phyloP scores from a whole-genome alignment of 1,284 basidiomycete species.

The Marasmius oreades region DNA sequence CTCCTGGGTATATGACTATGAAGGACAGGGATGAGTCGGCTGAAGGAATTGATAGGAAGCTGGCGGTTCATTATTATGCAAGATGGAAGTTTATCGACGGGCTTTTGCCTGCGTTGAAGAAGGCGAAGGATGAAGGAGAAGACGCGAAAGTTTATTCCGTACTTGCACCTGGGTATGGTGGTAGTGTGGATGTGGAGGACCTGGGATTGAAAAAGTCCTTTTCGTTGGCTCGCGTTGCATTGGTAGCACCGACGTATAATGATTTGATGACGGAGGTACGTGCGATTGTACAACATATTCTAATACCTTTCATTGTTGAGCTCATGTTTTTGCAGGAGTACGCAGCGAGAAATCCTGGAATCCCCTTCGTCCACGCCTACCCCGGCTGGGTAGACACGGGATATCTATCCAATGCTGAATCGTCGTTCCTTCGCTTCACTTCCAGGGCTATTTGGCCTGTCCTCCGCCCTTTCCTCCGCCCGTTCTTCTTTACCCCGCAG shows the following conservation, averaged over 20 bases:
- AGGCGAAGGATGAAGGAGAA: constrained; percentile 24
- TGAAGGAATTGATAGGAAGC: constrained; percentile 25
- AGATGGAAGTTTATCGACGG: constrained; percentile 24
- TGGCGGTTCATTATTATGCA: constrained; percentile 20
- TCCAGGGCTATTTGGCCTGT: not conserved
- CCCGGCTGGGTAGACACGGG: constrained; percentile 7
- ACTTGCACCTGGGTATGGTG: constrained; percentile 7
- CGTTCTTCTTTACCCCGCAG: not conserved
- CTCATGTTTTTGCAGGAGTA: constrained; percentile 3
- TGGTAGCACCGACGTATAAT: constrained; percentile 15
- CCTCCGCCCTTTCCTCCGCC: not conserved
- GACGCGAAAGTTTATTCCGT: constrained; percentile 15
- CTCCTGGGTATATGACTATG: constrained; percentile 18
- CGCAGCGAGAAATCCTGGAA: not conserved
- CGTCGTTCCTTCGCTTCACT: not conserved
- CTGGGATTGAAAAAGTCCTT: constrained; percentile 18
- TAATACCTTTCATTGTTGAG: not conserved
- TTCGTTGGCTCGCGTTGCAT: constrained; percentile 10
- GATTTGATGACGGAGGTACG: constrained; percentile 20
- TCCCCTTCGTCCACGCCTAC: constrained; percentile 8
- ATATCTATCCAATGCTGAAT: not conserved
- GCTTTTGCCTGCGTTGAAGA: constrained; percentile 25
- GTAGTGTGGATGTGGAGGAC: constrained; percentile 13
- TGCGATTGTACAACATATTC: not conserved
- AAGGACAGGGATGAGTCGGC: constrained; percentile 21